Conservation (phyloP, 116 monocot genomes). For the Papilionanthe hybrid region DNA sequence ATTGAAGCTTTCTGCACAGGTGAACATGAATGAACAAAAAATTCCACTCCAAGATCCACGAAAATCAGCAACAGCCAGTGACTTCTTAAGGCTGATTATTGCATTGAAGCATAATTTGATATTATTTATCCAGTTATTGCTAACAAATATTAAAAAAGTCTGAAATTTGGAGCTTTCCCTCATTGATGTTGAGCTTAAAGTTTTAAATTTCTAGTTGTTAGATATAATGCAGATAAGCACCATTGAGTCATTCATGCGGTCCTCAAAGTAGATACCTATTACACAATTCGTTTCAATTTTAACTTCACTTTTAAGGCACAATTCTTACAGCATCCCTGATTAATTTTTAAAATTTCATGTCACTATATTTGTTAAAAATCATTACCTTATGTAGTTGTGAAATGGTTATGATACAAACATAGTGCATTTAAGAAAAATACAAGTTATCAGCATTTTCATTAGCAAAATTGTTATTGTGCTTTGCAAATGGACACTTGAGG, state of each 20-base stretch:
- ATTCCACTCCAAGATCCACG: too few species aligned
- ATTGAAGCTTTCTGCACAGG: too few species aligned
- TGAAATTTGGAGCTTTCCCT: background rate
- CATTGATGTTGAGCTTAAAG: too few species aligned
- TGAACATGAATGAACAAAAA: too few species aligned
- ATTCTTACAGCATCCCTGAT: too few species aligned
- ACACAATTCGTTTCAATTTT: background rate
- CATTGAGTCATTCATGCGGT: background rate
- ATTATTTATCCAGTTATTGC: background rate
- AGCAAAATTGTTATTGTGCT: background rate
- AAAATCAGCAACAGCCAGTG: background rate
- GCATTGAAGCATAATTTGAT: background rate
- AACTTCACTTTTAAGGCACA: background rate
- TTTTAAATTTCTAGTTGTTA: background rate
- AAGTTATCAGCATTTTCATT: background rate
- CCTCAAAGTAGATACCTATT: background rate
- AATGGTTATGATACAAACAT: too few species aligned
- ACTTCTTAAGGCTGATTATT: background rate
- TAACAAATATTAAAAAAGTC: background rate
- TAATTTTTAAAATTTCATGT: too few species aligned
- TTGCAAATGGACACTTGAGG: background rate
- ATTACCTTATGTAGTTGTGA: too few species aligned
- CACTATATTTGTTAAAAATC: too few species aligned
- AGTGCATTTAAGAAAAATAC: background rate
- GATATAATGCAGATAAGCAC: background rate